A percentile compares a stretch with the other conserved stretches of the same genome.
These are phyloP conservation scores for Xylariaceae sp. DNA, from an alignment of 2,329 filamentous ascomycete species.

Conservation along the genomic window DNA sequence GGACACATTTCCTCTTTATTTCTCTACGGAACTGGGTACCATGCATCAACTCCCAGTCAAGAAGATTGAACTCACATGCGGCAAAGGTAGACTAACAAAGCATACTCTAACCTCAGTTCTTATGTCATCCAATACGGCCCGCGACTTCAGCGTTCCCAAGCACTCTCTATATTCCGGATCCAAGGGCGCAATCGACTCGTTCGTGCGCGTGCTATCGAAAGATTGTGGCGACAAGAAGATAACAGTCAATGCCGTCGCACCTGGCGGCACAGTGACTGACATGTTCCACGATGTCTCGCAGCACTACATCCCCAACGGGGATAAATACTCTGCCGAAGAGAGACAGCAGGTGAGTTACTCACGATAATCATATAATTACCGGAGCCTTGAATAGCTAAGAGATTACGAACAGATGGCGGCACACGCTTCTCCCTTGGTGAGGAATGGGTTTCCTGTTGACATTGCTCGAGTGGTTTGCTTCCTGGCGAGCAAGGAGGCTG, in stretches of 20 bases:
- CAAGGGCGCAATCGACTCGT: constrained; percentile 45
- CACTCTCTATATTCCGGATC: constrained; percentile 46
- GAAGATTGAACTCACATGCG: too few species aligned
- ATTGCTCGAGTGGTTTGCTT: constrained; percentile 43
- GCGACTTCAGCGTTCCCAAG: constrained; percentile 39
- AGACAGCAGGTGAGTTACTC: constrained; percentile 28
- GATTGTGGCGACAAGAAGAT: constrained; percentile 46
- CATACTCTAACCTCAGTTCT: constrained; percentile 49
- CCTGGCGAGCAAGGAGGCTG: constrained; percentile 42
- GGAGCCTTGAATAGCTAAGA: constrained; percentile 27
- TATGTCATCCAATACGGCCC: constrained; percentile 65
- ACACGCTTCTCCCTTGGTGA: constrained; percentile 43
- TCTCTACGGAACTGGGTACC: too few species aligned
- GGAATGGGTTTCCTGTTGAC: constrained; percentile 42
- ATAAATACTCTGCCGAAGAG: constrained; percentile 33
- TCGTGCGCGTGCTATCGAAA: constrained; percentile 37
- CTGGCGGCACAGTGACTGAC: constrained; percentile 44
- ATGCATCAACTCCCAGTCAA: too few species aligned
- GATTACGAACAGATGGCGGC: constrained; percentile 42
- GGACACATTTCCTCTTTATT: too few species aligned
- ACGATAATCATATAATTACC: too few species aligned
- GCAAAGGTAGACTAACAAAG: neutral
- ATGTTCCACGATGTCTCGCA: constrained; percentile 45
- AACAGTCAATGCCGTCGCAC: constrained; percentile 45
- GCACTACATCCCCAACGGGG: constrained; percentile 49